Conservation (phyloP, 495 filamentous ascomycete genomes). For the Platismatia glauca region DNA sequence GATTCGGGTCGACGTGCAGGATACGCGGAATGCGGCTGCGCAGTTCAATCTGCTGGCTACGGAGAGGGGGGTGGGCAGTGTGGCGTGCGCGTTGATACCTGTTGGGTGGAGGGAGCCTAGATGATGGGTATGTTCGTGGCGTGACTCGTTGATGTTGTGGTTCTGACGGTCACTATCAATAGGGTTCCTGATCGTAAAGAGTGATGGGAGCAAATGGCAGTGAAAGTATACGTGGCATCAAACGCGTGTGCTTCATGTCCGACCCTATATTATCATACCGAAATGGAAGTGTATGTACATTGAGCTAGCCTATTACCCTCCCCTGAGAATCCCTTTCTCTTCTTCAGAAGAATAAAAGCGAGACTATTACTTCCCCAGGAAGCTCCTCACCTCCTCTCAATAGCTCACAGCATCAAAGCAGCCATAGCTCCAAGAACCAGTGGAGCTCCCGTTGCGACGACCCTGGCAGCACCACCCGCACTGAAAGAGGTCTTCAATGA, state of each 20-base stretch:
- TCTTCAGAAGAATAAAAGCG: not conserved
- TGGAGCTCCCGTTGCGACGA: not conserved
- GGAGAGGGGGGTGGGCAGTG: constrained; percentile 66
- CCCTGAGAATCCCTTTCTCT: not conserved
- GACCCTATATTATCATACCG: not conserved
- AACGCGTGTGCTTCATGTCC: not conserved
- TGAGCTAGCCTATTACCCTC: not conserved
- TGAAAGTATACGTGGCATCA: not conserved
- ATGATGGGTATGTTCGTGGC: not conserved
- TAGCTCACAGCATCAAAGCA: constrained; percentile 56
- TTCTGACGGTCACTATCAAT: no score
- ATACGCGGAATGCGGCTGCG: constrained; percentile 88
- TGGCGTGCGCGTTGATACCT: constrained; percentile 84
- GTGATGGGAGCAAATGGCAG: not conserved
- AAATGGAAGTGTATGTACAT: not conserved
- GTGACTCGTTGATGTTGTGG: not conserved
- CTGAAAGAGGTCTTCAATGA: constrained; percentile 10
- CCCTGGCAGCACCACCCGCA: not conserved
- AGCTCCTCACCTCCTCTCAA: not conserved
- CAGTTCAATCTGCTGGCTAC: constrained; percentile 84
- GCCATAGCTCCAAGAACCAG: constrained; percentile 45
- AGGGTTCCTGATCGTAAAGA: not conserved
- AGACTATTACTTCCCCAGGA: not conserved
- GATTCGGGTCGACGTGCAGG: constrained; percentile 78
- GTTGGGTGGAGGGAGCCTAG: constrained; percentile 64